Evolutionary conservation across 2,329 filamentous ascomycete species (phyloP), one percentile per base, ranked within the genome.

Genomic region (Claviceps monticola): DNA sequence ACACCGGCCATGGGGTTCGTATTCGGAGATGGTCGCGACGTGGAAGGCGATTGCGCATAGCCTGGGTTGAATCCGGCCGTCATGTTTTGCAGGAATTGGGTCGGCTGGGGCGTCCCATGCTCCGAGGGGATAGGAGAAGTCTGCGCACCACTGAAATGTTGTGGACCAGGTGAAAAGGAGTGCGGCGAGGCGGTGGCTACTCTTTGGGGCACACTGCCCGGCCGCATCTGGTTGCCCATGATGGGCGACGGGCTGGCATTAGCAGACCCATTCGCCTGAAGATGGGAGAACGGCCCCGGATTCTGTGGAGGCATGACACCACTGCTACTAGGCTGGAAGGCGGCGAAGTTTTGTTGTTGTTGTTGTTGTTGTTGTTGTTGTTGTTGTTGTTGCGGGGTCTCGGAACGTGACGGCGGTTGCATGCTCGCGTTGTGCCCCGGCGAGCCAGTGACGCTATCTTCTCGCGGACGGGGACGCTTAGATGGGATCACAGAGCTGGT

Each of bases 231-330:
- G 63, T 84, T 89, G 55, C 81, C 80, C 80, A 96, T 89, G 56
- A 94, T 91, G 29, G 93, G 93, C 6, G 93, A 97, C 11, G 91
- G 91, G 41, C 88, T 95, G 55, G 88, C 85, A 66, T 89, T 93
- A 49, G 82, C 78, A 3, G 88, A 89, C 49, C 84, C 83, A 61
- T 86, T 84, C 58, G 85, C 80, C 62, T 88, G 86, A 51, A 95
- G 77, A 69, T 95, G 90, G 56, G 88, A 82, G 64, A 91, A 95
- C 62, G 84, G 83, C 43, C 73, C 71, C 49, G 80, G 77, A 57
- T 78, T 79, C 63, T 79, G 79, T 61, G 76, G 78, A 48, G 74
- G 74, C 66, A 83, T 82, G 56, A 73, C 71, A 61, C 78, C 71
- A 60, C 78, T 79, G 61, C 77, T 79, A 60, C 78, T 79, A 54